A percentile compares a stretch with the other conserved stretches of the same genome.
phyloP scores from a whole-genome alignment of 306 rosid genomes.

The Vigna trinervia region DNA sequence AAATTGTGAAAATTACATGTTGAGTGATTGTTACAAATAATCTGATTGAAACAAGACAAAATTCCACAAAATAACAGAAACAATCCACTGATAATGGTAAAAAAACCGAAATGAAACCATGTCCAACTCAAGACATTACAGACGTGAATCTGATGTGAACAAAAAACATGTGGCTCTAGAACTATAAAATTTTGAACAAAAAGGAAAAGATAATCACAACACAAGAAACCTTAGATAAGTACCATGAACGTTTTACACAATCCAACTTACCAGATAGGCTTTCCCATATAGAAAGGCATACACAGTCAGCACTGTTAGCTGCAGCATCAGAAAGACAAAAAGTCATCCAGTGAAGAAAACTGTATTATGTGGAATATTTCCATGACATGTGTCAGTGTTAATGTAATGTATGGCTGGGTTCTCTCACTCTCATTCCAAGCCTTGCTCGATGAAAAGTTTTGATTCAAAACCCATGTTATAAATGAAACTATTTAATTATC shows the following conservation, averaged over 20 bases:
- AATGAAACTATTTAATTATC: too few species aligned
- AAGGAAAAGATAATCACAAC: neutral
- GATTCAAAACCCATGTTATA: neutral
- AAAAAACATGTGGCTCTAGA: neutral
- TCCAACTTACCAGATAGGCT: conserved; percentile 75
- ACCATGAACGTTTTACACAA: conserved; percentile 12
- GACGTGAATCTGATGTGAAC: neutral
- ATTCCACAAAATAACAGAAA: neutral
- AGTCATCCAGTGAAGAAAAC: conserved; percentile 41
- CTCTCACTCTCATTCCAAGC: conserved; percentile 4
- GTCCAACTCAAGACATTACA: conserved; percentile 23
- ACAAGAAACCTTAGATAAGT: conserved; percentile 19
- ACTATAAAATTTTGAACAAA: neutral
- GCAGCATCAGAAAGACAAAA: conserved; percentile 51
- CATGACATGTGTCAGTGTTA: conserved; percentile 11
- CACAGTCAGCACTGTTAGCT: conserved; percentile 92
- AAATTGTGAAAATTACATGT: neutral
- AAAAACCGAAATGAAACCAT: conserved; percentile 8
- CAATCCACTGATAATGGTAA: neutral
- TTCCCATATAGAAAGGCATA: conserved; percentile 88
- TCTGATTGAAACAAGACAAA: neutral
- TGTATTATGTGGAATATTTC: neutral
- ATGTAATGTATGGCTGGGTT: neutral
- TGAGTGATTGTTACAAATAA: neutral
- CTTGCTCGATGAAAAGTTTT: neutral